These are phyloP conservation scores for Turritis glabra DNA, from an alignment of 345 rosid species.

Conservation along the genomic window DNA sequence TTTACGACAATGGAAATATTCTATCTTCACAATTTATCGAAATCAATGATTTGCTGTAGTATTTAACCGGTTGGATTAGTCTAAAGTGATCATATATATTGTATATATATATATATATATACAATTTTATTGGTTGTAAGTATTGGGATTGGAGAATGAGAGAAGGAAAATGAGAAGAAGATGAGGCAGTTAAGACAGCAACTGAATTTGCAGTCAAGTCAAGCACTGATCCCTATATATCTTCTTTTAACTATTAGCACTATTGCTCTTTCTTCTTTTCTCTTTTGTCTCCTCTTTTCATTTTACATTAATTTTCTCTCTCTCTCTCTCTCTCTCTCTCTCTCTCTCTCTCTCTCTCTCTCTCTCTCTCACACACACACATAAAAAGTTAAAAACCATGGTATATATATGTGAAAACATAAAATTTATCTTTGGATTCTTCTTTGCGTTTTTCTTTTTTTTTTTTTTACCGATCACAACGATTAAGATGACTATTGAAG, in stretches of 20 bases:
- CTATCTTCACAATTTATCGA: neutral
- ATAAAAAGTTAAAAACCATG: neutral
- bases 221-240: slow-evolving; percentile 31
- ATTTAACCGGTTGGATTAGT: neutral
- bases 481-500: neutral
- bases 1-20: too few relatives aligned
- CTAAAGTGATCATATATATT: neutral
- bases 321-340: neutral
- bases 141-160: slow-evolving; percentile 7
- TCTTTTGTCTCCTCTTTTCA: slow-evolving; percentile 10
- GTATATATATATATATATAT: too few relatives aligned
- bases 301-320: neutral
- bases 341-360: neutral
- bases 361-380: neutral
- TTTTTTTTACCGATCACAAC: neutral
- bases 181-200: neutral
- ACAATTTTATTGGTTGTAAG: neutral
- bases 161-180: slow-evolving; percentile 1
- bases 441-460: neutral
- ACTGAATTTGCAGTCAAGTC: slow-evolving; percentile 29
- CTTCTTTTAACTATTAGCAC: slow-evolving; percentile 25
- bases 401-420: neutral
- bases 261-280: neutral
- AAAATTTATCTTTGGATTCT: neutral
- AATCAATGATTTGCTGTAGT: neutral